Conservation (phyloP, 495 filamentous ascomycete species). For the Clohesyomyces aquaticus region DNA sequence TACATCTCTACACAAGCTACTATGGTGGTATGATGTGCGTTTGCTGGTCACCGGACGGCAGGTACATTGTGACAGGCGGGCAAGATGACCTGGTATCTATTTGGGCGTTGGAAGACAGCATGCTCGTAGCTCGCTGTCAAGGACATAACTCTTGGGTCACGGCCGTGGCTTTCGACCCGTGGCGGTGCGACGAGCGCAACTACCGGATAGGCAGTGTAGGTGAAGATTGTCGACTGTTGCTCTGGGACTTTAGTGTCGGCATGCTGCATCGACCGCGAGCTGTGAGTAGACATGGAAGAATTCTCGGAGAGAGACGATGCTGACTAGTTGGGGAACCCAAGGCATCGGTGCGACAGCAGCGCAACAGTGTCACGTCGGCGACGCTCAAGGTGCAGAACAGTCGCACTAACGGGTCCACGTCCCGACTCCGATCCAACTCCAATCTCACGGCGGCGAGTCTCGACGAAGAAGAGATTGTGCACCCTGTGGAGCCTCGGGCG, state of each 20-base stretch:
- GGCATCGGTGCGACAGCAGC: constrained; percentile 61
- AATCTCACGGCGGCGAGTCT: constrained; percentile 57
- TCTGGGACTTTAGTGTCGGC: constrained; percentile 97
- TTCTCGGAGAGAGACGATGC: background rate
- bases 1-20: constrained; percentile 85
- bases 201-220: constrained; percentile 96
- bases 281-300: constrained; percentile 52
- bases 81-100: constrained; percentile 95
- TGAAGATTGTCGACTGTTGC: constrained; percentile 82
- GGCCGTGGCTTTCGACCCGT: constrained; percentile 89
- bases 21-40: constrained; percentile 92
- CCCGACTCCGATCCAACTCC: constrained; percentile 67
- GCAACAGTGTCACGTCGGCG: constrained; percentile 58
- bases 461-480: constrained; percentile 59
- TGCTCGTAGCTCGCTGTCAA: constrained; percentile 88
- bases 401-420: constrained; percentile 46
- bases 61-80: constrained; percentile 92
- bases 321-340: constrained; percentile 47
- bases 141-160: constrained; percentile 96
- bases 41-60: constrained; percentile 96
- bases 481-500: constrained; percentile 79
- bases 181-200: constrained; percentile 92
- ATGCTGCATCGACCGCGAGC: constrained; percentile 91
- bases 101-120: constrained; percentile 82
- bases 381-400: constrained; percentile 44